phyloP scores from a whole-genome alignment of 495 filamentous ascomycete species.

The Bathelium albidoporum region DNA sequence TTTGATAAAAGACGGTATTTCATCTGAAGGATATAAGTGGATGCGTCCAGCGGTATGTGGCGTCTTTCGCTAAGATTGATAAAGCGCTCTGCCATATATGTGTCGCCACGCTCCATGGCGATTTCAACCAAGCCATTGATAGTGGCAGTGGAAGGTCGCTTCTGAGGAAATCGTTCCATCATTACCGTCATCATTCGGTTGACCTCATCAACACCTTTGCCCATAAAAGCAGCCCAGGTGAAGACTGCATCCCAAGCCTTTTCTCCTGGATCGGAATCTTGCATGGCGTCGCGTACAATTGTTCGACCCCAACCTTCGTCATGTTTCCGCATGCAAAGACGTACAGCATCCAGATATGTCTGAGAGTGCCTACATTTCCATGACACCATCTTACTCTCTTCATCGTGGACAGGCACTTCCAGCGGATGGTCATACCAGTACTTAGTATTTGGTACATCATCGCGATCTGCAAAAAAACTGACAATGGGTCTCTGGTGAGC shows the following conservation, averaged over 20 bases:
- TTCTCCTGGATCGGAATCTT: conserved; percentile 36
- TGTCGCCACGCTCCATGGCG: conserved; percentile 57
- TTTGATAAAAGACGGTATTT: conserved; percentile 59
- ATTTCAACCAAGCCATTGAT: conserved; percentile 67
- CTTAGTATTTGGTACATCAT: conserved; percentile 45
- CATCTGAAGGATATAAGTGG: conserved; percentile 63
- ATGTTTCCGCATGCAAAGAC: conserved; percentile 42
- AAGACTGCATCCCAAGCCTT: conserved; percentile 58
- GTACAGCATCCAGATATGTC: neutral
- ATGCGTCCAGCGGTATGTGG: conserved; percentile 50
- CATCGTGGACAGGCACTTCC: neutral
- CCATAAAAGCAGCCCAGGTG: conserved; percentile 64
- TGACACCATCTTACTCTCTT: neutral
- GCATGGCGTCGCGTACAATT: conserved; percentile 50
- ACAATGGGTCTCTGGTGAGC: conserved; percentile 41
- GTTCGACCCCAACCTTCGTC: conserved; percentile 53
- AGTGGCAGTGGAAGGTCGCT: conserved; percentile 50
- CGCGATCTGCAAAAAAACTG: conserved; percentile 39
- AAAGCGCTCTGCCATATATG: conserved; percentile 64
- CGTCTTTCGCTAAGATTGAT: conserved; percentile 51
- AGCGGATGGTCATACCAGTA: conserved; percentile 49
- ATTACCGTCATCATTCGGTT: conserved; percentile 58
- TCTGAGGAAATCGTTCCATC: conserved; percentile 22
- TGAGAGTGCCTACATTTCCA: neutral
- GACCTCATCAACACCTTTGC: conserved; percentile 59